These are phyloP conservation scores for Schizosaccharomyces japonicus DNA, from an alignment of 805 yeast genomes.

Conservation along the genomic window DNA sequence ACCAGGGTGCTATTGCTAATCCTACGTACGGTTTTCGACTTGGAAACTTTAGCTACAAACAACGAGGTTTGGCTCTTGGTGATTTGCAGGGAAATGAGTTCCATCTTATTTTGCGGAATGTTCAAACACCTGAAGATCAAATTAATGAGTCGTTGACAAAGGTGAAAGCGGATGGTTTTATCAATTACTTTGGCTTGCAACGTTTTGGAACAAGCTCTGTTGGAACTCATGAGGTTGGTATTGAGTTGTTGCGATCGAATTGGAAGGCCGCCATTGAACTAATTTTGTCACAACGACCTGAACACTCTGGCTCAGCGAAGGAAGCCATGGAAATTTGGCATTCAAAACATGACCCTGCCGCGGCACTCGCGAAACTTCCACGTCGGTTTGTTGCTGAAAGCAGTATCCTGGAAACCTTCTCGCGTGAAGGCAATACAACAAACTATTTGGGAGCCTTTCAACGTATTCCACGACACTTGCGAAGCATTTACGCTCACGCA, in stretches of 20 bases:
- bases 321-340: conserved; percentile 72
- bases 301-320: conserved; percentile 6
- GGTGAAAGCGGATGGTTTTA: conserved; percentile 46
- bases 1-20: conserved; percentile 18
- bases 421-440: conserved; percentile 25
- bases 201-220: conserved; percentile 88
- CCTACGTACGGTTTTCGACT: conserved; percentile 54
- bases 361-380: conserved; percentile 60
- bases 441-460: conserved; percentile 60
- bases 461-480: conserved; percentile 73
- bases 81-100: conserved; percentile 78
- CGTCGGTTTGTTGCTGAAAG: conserved; percentile 67
- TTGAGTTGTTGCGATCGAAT: conserved; percentile 38
- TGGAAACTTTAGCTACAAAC: conserved; percentile 54
- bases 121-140: conserved; percentile 19
- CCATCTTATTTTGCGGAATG: conserved; percentile 59
- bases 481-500: conserved; percentile 92
- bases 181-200: conserved; percentile 95
- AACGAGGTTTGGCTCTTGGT: conserved; percentile 44
- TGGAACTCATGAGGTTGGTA: conserved; percentile 74
- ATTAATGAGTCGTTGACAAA: conserved; percentile 32
- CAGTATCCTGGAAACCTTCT: conserved; percentile 39
- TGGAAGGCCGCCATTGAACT: conserved; percentile 65
- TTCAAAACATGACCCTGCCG: conserved; percentile 37
- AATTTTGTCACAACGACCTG: conserved; percentile 35